Conservation (phyloP, 257 asterid genomes). For the Ocimum tenuiflorum region DNA sequence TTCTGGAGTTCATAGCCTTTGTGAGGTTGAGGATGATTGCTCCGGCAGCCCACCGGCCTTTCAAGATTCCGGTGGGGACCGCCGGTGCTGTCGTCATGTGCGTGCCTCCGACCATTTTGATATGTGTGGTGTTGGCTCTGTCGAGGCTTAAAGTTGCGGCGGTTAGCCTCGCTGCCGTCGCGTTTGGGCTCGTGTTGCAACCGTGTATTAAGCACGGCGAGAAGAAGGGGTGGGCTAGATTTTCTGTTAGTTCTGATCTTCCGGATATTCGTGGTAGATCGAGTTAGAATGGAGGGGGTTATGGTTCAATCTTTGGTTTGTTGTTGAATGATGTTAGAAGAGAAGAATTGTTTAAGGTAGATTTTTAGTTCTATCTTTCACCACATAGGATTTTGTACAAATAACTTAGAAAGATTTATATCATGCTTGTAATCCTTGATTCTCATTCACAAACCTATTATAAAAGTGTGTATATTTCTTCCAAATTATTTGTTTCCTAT, state of each 20-base stretch:
- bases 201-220: slow-evolving; percentile 44
- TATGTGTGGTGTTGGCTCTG: slow-evolving; percentile 41
- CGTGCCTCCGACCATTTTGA: slow-evolving; percentile 43
- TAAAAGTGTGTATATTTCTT: no score
- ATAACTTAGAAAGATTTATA: no score
- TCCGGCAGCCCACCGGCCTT: slow-evolving; percentile 44
- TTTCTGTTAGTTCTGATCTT: slow-evolving; percentile 41
- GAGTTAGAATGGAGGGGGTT: no score
- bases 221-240: slow-evolving; percentile 50
- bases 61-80: slow-evolving; percentile 57
- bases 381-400: no score
- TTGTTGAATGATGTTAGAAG: no score
- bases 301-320: slow-evolving; percentile 26
- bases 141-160: slow-evolving; percentile 36
- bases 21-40: slow-evolving; percentile 45
- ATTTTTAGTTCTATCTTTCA: no score
- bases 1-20: no score
- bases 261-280: slow-evolving; percentile 35
- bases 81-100: slow-evolving; percentile 46
- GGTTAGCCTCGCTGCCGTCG: slow-evolving; percentile 43
- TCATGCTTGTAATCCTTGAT: no score
- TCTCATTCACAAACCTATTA: no score
- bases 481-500: no score
- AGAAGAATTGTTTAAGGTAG: no score
- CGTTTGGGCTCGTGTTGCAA: slow-evolving; percentile 42